Evolutionary conservation across 2,329 filamentous ascomycete genomes (phyloP).

Genomic region (Paraphaeosphaeria minitans): DNA sequence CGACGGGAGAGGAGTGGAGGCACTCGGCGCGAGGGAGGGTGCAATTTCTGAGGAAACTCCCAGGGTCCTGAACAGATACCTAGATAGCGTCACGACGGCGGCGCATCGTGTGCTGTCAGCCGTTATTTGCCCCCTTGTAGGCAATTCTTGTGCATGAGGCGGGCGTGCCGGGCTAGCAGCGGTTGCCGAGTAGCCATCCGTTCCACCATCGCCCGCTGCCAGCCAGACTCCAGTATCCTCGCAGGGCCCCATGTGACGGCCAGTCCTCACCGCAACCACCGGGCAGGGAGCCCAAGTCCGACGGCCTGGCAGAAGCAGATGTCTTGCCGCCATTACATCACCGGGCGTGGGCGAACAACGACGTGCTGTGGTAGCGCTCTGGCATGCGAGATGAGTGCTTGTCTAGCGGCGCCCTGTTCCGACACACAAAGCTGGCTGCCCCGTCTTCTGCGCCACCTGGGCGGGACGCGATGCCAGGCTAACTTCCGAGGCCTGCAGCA

Average conservation of each 20-base stretch:
- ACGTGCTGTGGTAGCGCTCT: not conserved
- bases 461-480: slow-evolving; percentile 4
- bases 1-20: not conserved
- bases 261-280: no score
- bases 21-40: not conserved
- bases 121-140: slow-evolving; percentile 7
- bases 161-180: not conserved
- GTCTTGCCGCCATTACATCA: slow-evolving; percentile 9
- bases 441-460: not conserved
- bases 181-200: not conserved
- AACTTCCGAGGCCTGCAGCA: slow-evolving; percentile 1
- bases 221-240: no score
- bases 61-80: not conserved
- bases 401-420: not conserved
- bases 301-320: not conserved
- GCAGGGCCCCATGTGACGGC: not conserved
- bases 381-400: not conserved
- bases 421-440: not conserved
- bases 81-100: not conserved
- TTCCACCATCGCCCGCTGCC: not conserved
- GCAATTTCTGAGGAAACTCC: not conserved
- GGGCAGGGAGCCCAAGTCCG: not conserved
- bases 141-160: not conserved
- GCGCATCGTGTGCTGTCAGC: not conserved
- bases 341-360: not conserved